phyloP scores from a whole-genome alignment of 2,329 filamentous ascomycete species.

The Ambrosiella beaveri region DNA sequence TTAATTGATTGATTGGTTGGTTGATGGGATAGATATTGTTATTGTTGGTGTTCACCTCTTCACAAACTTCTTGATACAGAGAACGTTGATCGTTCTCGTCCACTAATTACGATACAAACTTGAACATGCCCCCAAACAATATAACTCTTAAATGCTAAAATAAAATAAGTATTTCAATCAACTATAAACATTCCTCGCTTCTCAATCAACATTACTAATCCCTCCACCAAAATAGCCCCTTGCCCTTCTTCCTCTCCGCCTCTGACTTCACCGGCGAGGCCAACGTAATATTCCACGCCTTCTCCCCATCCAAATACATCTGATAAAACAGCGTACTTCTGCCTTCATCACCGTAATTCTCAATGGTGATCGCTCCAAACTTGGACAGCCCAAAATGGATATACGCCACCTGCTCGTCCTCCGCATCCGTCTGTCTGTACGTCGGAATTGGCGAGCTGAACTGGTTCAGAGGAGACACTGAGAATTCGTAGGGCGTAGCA shows the following conservation, averaged over 20 bases:
- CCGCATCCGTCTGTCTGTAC: conserved; percentile 63
- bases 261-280: conserved; percentile 1
- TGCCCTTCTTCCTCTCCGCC: neutral
- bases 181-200: neutral
- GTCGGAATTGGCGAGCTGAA: conserved; percentile 78
- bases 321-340: conserved; percentile 64
- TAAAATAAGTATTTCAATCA: neutral
- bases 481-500: conserved; percentile 73
- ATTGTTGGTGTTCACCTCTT: neutral
- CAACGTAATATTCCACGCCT: conserved; percentile 53
- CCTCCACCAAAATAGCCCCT: neutral
- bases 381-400: conserved; percentile 76
- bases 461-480: conserved; percentile 77
- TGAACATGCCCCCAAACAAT: neutral
- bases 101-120: neutral
- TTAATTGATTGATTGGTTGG: no score
- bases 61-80: neutral
- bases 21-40: no score
- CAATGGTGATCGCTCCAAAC: conserved; percentile 69
- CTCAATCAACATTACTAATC: neutral
- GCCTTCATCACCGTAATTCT: conserved; percentile 42
- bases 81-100: neutral
- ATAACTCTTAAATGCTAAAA: neutral
- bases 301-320: conserved; percentile 64
- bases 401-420: conserved; percentile 76